Evolutionary conservation across 345 rosid genomes (phyloP).

Genomic region (Pistacia atlantica): DNA sequence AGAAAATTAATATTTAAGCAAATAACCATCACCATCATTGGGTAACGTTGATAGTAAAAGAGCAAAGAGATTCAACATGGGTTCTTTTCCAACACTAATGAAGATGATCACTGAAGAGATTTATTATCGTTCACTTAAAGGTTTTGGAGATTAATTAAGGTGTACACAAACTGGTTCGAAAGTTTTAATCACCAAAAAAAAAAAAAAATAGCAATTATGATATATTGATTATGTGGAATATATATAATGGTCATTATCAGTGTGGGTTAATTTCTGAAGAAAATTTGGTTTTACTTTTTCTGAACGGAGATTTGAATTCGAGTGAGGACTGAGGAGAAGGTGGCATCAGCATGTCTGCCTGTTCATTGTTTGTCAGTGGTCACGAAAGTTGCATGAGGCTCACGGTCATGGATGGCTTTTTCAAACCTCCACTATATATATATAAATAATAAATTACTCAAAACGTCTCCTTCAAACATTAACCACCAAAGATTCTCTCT

Average conservation of each 20-base stretch:
- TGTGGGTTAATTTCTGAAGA: neutral
- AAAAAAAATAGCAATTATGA: no score
- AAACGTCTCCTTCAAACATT: neutral
- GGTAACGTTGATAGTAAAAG: no score
- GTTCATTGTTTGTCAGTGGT: slow-evolving; percentile 14
- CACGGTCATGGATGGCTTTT: neutral
- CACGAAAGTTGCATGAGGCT: slow-evolving; percentile 25
- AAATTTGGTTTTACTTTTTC: slow-evolving; percentile 8
- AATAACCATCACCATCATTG: neutral
- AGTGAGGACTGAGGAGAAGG: neutral
- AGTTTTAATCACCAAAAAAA: no score
- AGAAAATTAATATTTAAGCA: neutral
- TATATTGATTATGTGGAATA: neutral
- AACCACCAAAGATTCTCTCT: neutral
- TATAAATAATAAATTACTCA: neutral
- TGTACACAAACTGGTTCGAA: no score
- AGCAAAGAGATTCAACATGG: no score
- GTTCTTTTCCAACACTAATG: no score
- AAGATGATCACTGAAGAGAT: no score
- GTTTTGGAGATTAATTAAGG: no score
- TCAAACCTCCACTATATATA: neutral
- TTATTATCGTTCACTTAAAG: no score
- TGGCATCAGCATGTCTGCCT: slow-evolving; percentile 27
- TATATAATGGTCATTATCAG: neutral
- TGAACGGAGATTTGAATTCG: neutral